Evolutionary conservation across 1,284 basidiomycete genomes (phyloP).

Genomic region (Ceratobasidium sp.): DNA sequence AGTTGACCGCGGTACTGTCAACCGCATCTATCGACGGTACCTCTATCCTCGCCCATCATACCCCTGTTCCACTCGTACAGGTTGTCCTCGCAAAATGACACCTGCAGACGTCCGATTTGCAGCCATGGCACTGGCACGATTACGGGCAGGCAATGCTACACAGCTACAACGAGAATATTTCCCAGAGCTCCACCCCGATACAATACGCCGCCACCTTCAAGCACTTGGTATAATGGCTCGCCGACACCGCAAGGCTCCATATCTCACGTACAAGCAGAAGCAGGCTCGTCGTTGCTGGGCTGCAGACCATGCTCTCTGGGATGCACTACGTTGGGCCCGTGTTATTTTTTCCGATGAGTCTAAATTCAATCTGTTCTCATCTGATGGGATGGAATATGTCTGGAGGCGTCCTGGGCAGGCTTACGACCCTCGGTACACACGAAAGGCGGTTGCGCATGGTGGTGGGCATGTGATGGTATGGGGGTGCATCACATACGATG

Average conservation of each 20-base stretch:
- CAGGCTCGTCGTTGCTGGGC: background rate
- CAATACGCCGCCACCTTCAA: background rate
- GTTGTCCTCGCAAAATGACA: constrained; percentile 1
- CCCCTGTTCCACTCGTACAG: background rate
- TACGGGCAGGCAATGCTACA: background rate
- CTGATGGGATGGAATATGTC: constrained; percentile 52
- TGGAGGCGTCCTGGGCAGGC: constrained; percentile 51
- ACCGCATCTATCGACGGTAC: background rate
- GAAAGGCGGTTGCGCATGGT: constrained; percentile 52
- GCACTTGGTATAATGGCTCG: background rate
- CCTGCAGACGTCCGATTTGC: background rate
- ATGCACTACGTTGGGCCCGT: constrained; percentile 47
- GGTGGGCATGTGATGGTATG: constrained; percentile 53
- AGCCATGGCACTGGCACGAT: background rate
- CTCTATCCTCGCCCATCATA: background rate
- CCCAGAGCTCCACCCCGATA: constrained; percentile 10
- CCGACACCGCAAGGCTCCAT: background rate
- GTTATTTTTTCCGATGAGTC: constrained; percentile 53
- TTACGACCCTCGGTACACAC: constrained; percentile 48
- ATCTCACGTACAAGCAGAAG: background rate
- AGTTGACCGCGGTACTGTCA: background rate
- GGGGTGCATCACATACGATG: constrained; percentile 50
- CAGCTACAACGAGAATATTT: constrained; percentile 12
- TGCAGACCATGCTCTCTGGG: background rate
- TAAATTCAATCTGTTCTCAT: constrained; percentile 53